phyloP scores from a whole-genome alignment of 2,329 filamentous ascomycete genomes.

The Xylaria sp. region DNA sequence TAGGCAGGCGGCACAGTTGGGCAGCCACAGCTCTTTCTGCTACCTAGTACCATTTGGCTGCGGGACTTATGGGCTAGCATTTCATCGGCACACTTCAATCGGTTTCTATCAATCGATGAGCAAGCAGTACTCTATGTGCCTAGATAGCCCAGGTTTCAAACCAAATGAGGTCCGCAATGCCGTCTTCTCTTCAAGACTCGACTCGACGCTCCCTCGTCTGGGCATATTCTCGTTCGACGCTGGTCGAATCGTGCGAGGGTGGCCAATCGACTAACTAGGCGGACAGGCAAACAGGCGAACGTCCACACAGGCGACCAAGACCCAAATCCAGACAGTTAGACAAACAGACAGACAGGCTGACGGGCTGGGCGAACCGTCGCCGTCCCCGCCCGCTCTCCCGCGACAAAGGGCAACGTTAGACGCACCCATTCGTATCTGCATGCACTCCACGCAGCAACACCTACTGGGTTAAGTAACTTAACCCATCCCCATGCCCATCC shows the following conservation, averaged over 20 bases:
- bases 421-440: constrained; percentile 29
- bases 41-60: background rate
- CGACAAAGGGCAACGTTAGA: background rate
- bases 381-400: constrained; percentile 10
- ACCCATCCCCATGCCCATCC: background rate
- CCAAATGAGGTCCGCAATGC: background rate
- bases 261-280: constrained; percentile 18
- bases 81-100: background rate
- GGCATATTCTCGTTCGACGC: background rate
- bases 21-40: constrained; percentile 22
- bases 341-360: background rate
- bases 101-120: background rate
- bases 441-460: constrained; percentile 12
- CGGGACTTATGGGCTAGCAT: background rate
- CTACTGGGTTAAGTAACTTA: background rate
- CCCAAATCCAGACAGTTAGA: background rate
- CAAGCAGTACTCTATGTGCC: background rate
- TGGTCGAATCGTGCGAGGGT: constrained; percentile 12
- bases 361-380: background rate
- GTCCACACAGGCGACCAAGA: no score
- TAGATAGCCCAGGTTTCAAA: background rate
- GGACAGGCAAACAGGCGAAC: background rate
- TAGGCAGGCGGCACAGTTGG: constrained; percentile 19
- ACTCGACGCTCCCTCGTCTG: background rate
- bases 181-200: background rate